phyloP scores from a whole-genome alignment of 2,329 filamentous ascomycete species.

The Lasiodiplodia theobromae region DNA sequence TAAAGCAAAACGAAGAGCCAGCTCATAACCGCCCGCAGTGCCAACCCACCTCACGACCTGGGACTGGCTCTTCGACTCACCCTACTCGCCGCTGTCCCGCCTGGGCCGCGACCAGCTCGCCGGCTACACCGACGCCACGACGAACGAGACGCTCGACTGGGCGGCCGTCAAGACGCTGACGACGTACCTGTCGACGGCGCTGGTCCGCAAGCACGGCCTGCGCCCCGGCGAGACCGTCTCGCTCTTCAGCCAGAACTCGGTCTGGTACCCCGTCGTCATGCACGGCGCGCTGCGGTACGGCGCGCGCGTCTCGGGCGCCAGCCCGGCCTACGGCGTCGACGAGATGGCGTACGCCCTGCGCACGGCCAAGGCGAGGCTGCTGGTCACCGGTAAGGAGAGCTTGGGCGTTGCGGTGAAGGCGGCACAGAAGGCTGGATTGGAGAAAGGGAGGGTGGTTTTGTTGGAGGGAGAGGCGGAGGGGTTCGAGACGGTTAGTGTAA shows the following conservation, averaged over 20 bases:
- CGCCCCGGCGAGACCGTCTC: slow-evolving; percentile 63
- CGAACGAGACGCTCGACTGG: slow-evolving; percentile 65
- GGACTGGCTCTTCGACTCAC: slow-evolving; percentile 68
- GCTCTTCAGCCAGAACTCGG: slow-evolving; percentile 69
- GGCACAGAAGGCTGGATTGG: slow-evolving; percentile 62
- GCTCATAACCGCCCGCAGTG: slow-evolving; percentile 46
- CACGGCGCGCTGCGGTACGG: slow-evolving; percentile 61
- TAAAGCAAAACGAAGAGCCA: background rate
- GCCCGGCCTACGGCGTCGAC: slow-evolving; percentile 70
- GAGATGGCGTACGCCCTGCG: slow-evolving; percentile 72
- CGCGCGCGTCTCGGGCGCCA: slow-evolving; percentile 67
- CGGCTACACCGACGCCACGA: slow-evolving; percentile 66
- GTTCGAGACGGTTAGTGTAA: slow-evolving; percentile 48
- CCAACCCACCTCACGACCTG: slow-evolving; percentile 64
- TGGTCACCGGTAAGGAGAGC: slow-evolving; percentile 64
- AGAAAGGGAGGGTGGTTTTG: slow-evolving; percentile 61
- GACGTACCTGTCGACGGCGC: slow-evolving; percentile 66
- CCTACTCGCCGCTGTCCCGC: slow-evolving; percentile 57
- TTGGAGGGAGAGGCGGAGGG: slow-evolving; percentile 62
- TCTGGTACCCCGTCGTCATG: slow-evolving; percentile 72
- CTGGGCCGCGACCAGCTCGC: slow-evolving; percentile 51
- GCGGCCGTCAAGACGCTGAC: slow-evolving; percentile 64
- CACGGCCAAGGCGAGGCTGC: slow-evolving; percentile 62
- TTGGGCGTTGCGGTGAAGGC: slow-evolving; percentile 63
- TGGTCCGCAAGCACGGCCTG: slow-evolving; percentile 64